Evolutionary conservation across 139 green algal species (phyloP), one percentile per base, ranked within the genome.

Genomic region (Picochlorum sp.): DNA sequence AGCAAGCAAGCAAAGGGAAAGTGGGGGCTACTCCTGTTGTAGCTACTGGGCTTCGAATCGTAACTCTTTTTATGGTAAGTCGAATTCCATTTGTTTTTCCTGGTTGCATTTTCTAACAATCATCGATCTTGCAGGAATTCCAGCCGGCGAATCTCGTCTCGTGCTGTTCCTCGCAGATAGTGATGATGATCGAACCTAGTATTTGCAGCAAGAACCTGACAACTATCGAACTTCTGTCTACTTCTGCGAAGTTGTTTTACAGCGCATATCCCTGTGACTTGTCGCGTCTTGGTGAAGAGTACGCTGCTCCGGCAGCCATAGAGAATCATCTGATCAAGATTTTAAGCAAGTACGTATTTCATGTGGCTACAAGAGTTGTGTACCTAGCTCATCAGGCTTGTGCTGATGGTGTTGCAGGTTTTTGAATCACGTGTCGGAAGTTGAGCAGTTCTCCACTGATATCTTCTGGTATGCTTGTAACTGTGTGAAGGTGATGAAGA

Each of bases 21-120:
- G 45, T 68, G 5, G 77, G 77, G 26, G 65, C 77, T 1, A 56
- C 80, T 11, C 67, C 77, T 1, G 77, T 73, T 3, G 71, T 92
- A 1, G 56, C 44, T 15, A 62, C 56, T 10, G 56, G 56, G 24
- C 26, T 62, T 10, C 9, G 56, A 14, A 59, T 59, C 20, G 13
- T 59, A 3, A 59, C 21, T 59, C 16, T 20, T 54, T 54, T 54
- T 15, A 54, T 54, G 47, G 47, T 54, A 24, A 4, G 47, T 68
- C 10, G 6, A 16, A 7, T 20, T 66, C 16, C 11, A 20, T 63
- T 28, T 67, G n/a, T 64, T 30, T 30, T 5, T 30, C 28, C 4
- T 30, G 4, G 28, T 30, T 30, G 28, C 28, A 30, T 30, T 30
- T 45, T 54, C 18, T 62, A 34, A n/a, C 2, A 4, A 54, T 13